A percentile compares a stretch with the other conserved stretches of the same genome.
Evolutionary conservation across 2,329 filamentous ascomycete genomes (phyloP).

Genomic region (Fusarium camptoceras): DNA sequence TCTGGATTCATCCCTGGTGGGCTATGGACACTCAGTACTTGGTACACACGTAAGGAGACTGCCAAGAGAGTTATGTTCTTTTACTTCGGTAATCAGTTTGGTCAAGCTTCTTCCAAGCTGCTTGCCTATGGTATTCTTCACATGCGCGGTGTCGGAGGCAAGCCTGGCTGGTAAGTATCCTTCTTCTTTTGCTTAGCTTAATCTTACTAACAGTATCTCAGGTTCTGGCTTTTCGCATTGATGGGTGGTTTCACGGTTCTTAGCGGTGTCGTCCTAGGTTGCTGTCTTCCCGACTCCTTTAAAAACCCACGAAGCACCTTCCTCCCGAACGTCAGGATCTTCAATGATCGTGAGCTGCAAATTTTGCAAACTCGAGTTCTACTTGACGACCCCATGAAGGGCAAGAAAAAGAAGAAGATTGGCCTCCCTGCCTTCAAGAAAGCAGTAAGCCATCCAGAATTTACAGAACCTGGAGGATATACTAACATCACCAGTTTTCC

Average conservation of each 20-base stretch:
- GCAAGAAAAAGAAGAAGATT: conserved; percentile 61
- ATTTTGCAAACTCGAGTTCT: conserved; percentile 57
- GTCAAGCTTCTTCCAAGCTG: conserved; percentile 53
- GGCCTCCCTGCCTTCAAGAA: conserved; percentile 58
- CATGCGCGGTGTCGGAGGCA: conserved; percentile 60
- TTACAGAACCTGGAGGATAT: accelerated
- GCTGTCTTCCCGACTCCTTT: conserved; percentile 60
- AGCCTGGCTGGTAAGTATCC: conserved; percentile 55
- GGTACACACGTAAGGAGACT: conserved; percentile 65
- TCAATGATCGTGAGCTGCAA: conserved; percentile 55
- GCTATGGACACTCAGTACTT: conserved; percentile 64
- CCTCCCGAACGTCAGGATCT: conserved; percentile 51
- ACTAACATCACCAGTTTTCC: conserved; percentile 51
- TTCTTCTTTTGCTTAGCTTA: accelerated
- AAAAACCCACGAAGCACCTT: conserved; percentile 57
- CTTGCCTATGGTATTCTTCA: conserved; percentile 62
- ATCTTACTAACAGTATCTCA: background rate
- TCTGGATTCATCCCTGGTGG: conserved; percentile 67
- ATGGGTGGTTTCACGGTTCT: conserved; percentile 66
- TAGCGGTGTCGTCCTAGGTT: conserved; percentile 56
- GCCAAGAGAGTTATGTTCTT: conserved; percentile 66
- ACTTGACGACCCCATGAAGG: conserved; percentile 59
- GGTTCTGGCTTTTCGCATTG: conserved; percentile 67
- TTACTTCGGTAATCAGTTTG: conserved; percentile 67
- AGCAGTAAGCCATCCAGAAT: conserved; percentile 47